phyloP scores from a whole-genome alignment of 768 basidiomycete genomes.

The Pisolithus orientalis region DNA sequence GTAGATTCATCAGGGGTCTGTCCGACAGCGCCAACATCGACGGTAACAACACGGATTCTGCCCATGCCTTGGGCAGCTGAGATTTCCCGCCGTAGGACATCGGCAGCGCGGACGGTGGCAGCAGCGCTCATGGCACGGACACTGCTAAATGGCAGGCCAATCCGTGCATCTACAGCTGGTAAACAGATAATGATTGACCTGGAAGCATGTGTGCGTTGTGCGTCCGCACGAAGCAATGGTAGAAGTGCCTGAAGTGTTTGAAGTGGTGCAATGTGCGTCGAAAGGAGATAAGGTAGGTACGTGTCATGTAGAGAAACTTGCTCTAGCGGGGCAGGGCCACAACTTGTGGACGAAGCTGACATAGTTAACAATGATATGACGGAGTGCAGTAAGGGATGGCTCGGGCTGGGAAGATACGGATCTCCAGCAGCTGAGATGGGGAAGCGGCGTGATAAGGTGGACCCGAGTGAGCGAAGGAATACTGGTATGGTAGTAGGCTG shows the following conservation, averaged over 20 bases:
- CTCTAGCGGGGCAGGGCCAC: slow-evolving; percentile 56
- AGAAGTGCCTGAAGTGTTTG: slow-evolving; percentile 71
- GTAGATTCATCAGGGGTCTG: slow-evolving; percentile 19
- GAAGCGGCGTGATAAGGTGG: slow-evolving; percentile 76
- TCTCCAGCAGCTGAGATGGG: slow-evolving; percentile 76
- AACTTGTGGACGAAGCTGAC: slow-evolving; percentile 29
- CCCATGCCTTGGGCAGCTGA: slow-evolving; percentile 62
- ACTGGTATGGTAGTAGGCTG: slow-evolving; percentile 67
- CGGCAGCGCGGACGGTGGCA: slow-evolving; percentile 62
- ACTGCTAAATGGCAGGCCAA: slow-evolving; percentile 62
- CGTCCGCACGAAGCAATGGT: slow-evolving; percentile 67
- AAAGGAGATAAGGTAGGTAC: slow-evolving; percentile 67
- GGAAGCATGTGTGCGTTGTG: slow-evolving; percentile 41
- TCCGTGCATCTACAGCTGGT: slow-evolving; percentile 63
- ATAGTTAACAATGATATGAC: slow-evolving; percentile 73
- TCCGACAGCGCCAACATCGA: slow-evolving; percentile 64
- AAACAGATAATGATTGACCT: slow-evolving; percentile 63
- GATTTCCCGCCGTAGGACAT: slow-evolving; percentile 72
- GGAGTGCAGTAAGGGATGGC: slow-evolving; percentile 69
- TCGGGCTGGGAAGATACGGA: slow-evolving; percentile 61
- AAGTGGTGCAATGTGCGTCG: slow-evolving; percentile 72
- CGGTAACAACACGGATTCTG: slow-evolving; percentile 45
- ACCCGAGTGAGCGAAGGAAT: slow-evolving; percentile 76
- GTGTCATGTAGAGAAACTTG: slow-evolving; percentile 55
- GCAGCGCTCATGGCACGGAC: slow-evolving; percentile 74